These are phyloP conservation scores for Solanum hybrid DNA, from an alignment of 305 asterid genomes.

Conservation along the genomic window DNA sequence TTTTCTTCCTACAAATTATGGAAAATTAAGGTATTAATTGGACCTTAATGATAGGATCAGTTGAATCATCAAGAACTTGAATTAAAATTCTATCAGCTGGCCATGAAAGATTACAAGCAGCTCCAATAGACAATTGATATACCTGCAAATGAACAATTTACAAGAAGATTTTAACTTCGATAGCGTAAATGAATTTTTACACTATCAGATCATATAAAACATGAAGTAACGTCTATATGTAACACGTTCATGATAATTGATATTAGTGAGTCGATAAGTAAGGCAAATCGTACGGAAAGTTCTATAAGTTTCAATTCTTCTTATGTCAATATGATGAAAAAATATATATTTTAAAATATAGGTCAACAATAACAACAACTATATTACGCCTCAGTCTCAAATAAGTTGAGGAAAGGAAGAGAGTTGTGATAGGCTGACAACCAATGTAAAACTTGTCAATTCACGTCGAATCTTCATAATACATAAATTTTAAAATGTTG, in stretches of 20 bases:
- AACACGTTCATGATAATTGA: neutral
- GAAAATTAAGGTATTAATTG: neutral
- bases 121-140: conserved; percentile 46
- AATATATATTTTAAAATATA: neutral
- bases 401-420: neutral
- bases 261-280: neutral
- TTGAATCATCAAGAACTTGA: conserved; percentile 49
- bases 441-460: neutral
- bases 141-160: conserved; percentile 13
- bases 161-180: neutral
- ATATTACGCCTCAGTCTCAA: neutral
- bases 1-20: neutral
- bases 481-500: neutral
- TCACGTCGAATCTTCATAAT: neutral
- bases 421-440: neutral
- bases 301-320: neutral
- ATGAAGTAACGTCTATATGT: neutral
- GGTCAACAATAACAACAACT: neutral
- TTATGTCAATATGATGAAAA: neutral
- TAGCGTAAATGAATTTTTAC: neutral
- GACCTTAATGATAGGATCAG: conserved; percentile 18
- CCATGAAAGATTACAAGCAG: conserved; percentile 41
- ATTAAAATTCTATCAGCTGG: conserved; percentile 31
- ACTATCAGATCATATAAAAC: neutral
- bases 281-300: neutral